Evolutionary conservation across 179 eudicot genomes (phyloP).

Genomic region (Silene noctiflora): DNA sequence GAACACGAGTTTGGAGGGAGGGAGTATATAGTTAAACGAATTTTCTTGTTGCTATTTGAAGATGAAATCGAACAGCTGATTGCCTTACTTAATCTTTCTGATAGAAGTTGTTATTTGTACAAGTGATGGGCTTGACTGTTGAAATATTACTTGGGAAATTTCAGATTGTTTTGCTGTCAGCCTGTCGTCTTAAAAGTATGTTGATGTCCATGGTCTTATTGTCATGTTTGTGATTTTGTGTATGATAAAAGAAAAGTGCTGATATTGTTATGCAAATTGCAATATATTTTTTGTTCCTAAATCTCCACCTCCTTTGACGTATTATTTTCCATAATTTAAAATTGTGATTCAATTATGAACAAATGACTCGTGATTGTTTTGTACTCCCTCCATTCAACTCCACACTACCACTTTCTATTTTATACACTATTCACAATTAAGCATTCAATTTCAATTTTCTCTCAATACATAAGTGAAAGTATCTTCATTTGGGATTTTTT

Average conservation of each 20-base stretch:
- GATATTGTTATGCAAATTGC: background rate
- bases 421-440: too few relatives aligned
- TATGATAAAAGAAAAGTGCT: background rate
- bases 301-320: background rate
- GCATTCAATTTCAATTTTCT: too few relatives aligned
- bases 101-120: background rate
- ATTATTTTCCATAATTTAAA: background rate
- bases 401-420: too few relatives aligned
- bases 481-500: too few relatives aligned
- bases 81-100: background rate
- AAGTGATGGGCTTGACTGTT: background rate
- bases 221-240: background rate
- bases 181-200: background rate
- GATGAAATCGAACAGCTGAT: background rate
- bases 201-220: background rate
- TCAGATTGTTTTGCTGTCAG: background rate
- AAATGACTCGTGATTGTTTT: background rate
- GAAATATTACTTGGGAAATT: background rate
- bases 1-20: background rate
- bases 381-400: too few relatives aligned
- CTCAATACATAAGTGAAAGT: too few relatives aligned
- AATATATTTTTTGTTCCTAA: background rate
- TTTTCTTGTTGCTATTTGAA: background rate
- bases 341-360: background rate
- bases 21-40: background rate